Conservation (phyloP, 177 flowering plant genomes). For the Vitis hybrid region DNA sequence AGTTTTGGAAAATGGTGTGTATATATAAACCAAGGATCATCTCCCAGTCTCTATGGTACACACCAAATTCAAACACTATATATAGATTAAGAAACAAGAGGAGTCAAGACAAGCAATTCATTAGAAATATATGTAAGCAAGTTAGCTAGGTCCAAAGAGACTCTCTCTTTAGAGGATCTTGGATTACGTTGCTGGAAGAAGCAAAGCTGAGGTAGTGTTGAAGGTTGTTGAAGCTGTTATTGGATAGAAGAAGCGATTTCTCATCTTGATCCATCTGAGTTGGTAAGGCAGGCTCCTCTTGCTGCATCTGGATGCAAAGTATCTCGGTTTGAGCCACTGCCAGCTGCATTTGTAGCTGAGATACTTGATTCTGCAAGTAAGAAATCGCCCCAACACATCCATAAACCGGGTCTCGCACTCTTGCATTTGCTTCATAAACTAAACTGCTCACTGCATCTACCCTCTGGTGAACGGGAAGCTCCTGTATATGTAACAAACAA, state of each 20-base stretch:
- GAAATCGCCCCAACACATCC: constrained; percentile 74
- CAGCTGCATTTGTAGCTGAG: constrained; percentile 56
- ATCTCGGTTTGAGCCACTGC: constrained; percentile 63
- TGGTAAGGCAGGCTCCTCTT: constrained; percentile 16
- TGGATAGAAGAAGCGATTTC: constrained; percentile 16
- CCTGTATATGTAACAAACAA: constrained; percentile 25
- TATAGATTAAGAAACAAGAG: not conserved
- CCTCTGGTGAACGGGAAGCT: constrained; percentile 54
- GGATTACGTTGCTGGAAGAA: constrained; percentile 57
- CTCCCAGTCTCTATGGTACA: too few species aligned
- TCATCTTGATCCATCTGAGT: constrained; percentile 19
- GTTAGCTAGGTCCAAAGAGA: constrained; percentile 48
- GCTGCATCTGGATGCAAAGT: constrained; percentile 57
- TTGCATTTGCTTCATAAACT: constrained; percentile 63
- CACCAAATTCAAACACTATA: too few species aligned
- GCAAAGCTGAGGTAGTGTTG: constrained; percentile 32
- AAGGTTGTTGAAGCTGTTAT: constrained; percentile 24
- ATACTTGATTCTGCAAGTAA: constrained; percentile 56
- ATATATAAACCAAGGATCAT: too few species aligned
- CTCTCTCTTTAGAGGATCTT: constrained; percentile 72
- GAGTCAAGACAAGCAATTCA: not conserved
- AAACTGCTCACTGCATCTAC: constrained; percentile 63
- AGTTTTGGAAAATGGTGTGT: too few species aligned
- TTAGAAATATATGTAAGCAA: not conserved
- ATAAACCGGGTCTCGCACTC: constrained; percentile 65